Evolutionary conservation across 106 monocot species (phyloP).

Genomic region (Dendrobium chrysotoxum): DNA sequence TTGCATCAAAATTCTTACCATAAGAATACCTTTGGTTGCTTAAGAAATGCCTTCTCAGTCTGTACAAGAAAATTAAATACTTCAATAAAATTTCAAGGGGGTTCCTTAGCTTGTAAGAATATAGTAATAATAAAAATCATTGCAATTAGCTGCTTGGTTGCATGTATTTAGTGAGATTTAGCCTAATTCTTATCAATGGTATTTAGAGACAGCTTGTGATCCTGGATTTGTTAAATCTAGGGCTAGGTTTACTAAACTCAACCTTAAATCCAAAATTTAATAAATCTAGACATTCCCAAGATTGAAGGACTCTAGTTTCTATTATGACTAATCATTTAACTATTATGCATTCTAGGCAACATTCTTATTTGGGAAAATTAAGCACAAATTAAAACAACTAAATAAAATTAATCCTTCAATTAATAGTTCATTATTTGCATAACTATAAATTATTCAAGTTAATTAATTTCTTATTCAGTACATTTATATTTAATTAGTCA

Average conservation of each 20-base stretch:
- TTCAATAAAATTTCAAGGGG: too few species aligned
- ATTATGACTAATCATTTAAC: not conserved
- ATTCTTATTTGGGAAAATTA: not conserved
- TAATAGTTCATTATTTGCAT: too few species aligned
- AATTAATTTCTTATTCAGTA: too few species aligned
- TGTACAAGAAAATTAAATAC: slow-evolving; percentile 11
- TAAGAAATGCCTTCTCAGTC: slow-evolving; percentile 61
- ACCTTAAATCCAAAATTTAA: not conserved
- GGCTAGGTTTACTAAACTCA: not conserved
- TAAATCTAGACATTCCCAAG: not conserved
- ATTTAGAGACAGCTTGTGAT: not conserved
- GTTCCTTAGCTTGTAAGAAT: not conserved
- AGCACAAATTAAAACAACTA: too few species aligned
- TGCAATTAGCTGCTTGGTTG: not conserved
- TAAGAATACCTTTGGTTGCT: slow-evolving; percentile 57
- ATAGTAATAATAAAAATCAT: not conserved
- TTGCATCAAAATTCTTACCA: slow-evolving; percentile 13
- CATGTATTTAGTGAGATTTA: too few species aligned
- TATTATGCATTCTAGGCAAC: too few species aligned
- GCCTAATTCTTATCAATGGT: not conserved
- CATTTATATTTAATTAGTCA: too few species aligned
- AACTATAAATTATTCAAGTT: too few species aligned
- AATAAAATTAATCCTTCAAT: too few species aligned
- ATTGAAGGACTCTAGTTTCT: not conserved
- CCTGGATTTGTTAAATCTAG: not conserved